Evolutionary conservation across 208 protist genomes (phyloP), one percentile per base, ranked within the genome.

Genomic region (Crithidia fasciculata): DNA sequence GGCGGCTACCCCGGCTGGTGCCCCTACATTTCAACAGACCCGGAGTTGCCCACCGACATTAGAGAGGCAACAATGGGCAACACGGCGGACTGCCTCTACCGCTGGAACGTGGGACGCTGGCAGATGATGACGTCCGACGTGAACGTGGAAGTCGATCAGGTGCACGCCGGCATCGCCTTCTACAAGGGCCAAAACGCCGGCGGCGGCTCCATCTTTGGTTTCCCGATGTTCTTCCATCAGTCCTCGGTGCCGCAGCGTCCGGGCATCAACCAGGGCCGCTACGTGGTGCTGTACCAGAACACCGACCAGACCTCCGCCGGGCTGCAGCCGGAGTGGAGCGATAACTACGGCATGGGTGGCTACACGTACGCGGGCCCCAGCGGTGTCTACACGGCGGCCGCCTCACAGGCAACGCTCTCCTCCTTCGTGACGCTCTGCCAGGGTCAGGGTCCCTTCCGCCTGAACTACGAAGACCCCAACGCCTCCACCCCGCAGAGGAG

Each of bases 361-460:
- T 76, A 81, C 67, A 65, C 44, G n/a, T 84, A 84, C 75, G 57
- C 53, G 12, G 60, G 28, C 28, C 28, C 28, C 28, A 28, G 50
- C 13, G 41, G 52, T n/a, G 28, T n/a, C 13, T 59, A 39, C 10
- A 16, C 69, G 19, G 10, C 7, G 4, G 18, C 5, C 40, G n/a
- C 63, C 5, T 8, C 12, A 47, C 16, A 2, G 49, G n/a, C 36
- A 15, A 72, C 69, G 19, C 40, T 66, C 36, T 12, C 45, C 37
- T 18, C 61, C 53, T 81, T 73, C 62, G 15, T 68, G 6, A 37
- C 66, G 8, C 5, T 84, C 49, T 84, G 80, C 71, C 65, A 81
- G 47, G 15, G 54, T 13, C 76, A 80, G 61, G 67, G 37, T 2
- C 69, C 71, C 40, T 45, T 57, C 12, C 80, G 62, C n/a, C 44